A percentile compares a stretch with the other conserved stretches of the same genome.
phyloP scores from a whole-genome alignment of 2,329 filamentous ascomycete species.

The Magnaporthales sp. region DNA sequence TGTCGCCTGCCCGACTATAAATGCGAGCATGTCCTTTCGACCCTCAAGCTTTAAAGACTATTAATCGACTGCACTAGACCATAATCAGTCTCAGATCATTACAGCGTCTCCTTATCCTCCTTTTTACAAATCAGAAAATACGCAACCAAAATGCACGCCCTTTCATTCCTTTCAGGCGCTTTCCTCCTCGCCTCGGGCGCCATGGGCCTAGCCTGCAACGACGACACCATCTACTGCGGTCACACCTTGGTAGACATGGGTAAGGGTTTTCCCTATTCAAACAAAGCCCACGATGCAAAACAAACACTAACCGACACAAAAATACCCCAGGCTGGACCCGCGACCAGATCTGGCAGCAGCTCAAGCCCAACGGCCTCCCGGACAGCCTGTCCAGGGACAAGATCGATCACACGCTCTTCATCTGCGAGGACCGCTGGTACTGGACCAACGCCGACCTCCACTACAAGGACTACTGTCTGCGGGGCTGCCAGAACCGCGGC shows the following conservation, averaged over 20 bases:
- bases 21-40: no score
- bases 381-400: background rate
- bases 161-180: background rate
- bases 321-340: background rate
- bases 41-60: no score
- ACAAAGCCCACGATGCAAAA: background rate
- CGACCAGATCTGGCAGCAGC: background rate
- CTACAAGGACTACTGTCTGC: background rate
- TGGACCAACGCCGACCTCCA: constrained; percentile 1
- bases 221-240: background rate
- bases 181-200: background rate
- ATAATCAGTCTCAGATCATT: no score
- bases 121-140: background rate
- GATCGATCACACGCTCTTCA: background rate
- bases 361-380: background rate
- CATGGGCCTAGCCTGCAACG: background rate
- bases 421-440: background rate
- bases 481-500: background rate
- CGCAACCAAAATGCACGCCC: background rate
- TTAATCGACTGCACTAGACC: no score
- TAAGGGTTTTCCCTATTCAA: background rate
- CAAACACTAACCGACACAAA: background rate
- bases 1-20: no score
- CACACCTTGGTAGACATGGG: background rate
- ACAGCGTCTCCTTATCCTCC: background rate